Percentiles rank a stretch among this genome's conserved stretches.
Evolutionary conservation across 805 yeast genomes (phyloP).

Genomic region (Kluyveromyces lactis): DNA sequence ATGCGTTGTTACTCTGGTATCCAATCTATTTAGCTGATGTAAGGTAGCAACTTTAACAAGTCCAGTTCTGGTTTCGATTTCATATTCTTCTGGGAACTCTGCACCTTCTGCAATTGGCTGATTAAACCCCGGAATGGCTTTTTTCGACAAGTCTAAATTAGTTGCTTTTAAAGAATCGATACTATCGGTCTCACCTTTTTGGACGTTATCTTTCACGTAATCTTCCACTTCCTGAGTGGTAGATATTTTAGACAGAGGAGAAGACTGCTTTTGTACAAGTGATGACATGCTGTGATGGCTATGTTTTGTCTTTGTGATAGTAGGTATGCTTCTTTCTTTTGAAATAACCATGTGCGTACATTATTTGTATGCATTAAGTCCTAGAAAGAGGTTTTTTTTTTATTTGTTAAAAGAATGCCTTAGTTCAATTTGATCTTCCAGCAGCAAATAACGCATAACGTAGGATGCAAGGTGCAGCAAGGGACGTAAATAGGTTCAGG

Average conservation of each 20-base stretch:
- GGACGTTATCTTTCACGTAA: slow-evolving; percentile 11
- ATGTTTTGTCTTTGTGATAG: no score
- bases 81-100: slow-evolving; percentile 60
- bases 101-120: slow-evolving; percentile 13
- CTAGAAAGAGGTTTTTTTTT: no score
- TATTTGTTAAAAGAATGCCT: no score
- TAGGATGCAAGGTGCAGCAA: no score
- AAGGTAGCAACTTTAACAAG: slow-evolving; percentile 51
- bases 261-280: no score
- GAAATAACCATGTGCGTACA: no score
- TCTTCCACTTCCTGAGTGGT: neutral
- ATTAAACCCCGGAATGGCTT: slow-evolving; percentile 16
- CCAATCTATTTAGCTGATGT: slow-evolving; percentile 41
- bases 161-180: slow-evolving; percentile 14
- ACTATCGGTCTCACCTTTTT: slow-evolving; percentile 19
- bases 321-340: no score
- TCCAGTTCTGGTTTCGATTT: slow-evolving; percentile 58
- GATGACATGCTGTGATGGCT: no score
- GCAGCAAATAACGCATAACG: no score
- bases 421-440: no score
- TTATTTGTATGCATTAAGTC: no score
- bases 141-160: slow-evolving; percentile 11
- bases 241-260: neutral
- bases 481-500: no score
- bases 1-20: slow-evolving; percentile 13